Evolutionary conservation across 1,284 basidiomycete genomes (phyloP), one percentile per base, ranked within the genome.

Genomic region (Ganoderma lingzhi): DNA sequence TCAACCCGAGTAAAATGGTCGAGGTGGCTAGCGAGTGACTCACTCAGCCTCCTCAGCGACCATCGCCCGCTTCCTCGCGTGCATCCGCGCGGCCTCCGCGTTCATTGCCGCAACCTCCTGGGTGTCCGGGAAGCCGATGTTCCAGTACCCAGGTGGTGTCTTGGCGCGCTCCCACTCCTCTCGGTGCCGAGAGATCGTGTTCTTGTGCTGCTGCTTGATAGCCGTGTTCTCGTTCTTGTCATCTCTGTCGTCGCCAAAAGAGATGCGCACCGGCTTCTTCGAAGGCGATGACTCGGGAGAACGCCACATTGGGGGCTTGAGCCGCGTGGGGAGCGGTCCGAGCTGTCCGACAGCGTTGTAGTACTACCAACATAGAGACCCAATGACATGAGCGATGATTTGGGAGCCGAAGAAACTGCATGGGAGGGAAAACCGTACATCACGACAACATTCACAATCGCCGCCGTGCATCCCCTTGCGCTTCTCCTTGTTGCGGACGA

Each of bases 81-180:
- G 91, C 84, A 93, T 91, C 71, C 89, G 86, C 72, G 84, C 85
- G 3, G 95, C 96, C 68, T 82, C 82, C 67, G 83, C 82, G 78
- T 97, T 97, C 73, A 96, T 93, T 63, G 85, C 85, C 55, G 83
- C 84, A 19, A 90, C 91, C 75, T 93, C 87, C 79, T 96, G 95
- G 2, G 96, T 96, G 71, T 85, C 84, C 0, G 96, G 96, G 77
- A 98, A 97, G 0, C 91, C 93, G 66, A 97, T 96, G 71, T 92
- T 85, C 94, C 94, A 95, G 79, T 93, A 97, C 30, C 89, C 90
- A 0, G 95, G 95, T 19, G 96, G 96, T 0, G 95, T 96, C 58
- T 84, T 86, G 1, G 90, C 84, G 58, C 89, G 85, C 41, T 85
- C 84, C 92, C 93, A 95, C 56, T 88, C 84, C 73, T 89, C 84